Evolutionary conservation across 1,284 basidiomycete species (phyloP).

Genomic region (Blastosporella zonata): DNA sequence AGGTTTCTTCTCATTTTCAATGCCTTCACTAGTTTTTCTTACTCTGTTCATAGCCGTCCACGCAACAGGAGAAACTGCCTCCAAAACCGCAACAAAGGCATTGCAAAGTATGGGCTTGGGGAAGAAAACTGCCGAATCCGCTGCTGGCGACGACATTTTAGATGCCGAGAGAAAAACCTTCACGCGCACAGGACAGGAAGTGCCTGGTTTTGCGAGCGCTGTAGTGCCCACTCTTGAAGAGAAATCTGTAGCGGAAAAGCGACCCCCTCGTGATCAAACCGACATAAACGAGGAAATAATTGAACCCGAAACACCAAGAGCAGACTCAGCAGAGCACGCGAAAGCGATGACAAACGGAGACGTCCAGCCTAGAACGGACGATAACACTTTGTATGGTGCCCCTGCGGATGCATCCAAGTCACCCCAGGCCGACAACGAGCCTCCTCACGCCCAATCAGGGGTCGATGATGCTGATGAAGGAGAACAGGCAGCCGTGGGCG

Average conservation of each 20-base stretch:
- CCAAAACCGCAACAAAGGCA: constrained; percentile 34
- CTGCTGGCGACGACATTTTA: constrained; percentile 39
- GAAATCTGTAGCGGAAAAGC: constrained; percentile 48
- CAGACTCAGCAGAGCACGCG: constrained; percentile 7
- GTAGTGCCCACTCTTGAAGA: constrained; percentile 75
- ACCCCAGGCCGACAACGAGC: constrained; percentile 42
- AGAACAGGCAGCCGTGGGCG: constrained; percentile 48
- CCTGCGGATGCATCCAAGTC: constrained; percentile 52
- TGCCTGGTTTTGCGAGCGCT: constrained; percentile 59
- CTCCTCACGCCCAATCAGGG: constrained; percentile 40
- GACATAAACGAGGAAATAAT: constrained; percentile 14
- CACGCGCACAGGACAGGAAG: constrained; percentile 49
- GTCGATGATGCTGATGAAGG: constrained; percentile 49
- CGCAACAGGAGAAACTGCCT: constrained; percentile 38
- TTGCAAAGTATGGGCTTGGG: constrained; percentile 42
- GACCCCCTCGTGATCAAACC: constrained; percentile 28
- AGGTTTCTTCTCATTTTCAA: constrained; percentile 38
- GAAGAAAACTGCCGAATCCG: constrained; percentile 29
- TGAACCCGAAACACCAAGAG: constrained; percentile 6
- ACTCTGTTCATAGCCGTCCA: constrained; percentile 35
- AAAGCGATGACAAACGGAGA: constrained; percentile 8
- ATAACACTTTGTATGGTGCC: constrained; percentile 46
- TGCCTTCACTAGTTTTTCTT: constrained; percentile 3
- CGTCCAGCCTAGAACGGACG: constrained; percentile 36
- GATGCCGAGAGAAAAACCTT: constrained; percentile 54